phyloP scores from a whole-genome alignment of 768 basidiomycete genomes.

The Rhodocollybia butyracea region DNA sequence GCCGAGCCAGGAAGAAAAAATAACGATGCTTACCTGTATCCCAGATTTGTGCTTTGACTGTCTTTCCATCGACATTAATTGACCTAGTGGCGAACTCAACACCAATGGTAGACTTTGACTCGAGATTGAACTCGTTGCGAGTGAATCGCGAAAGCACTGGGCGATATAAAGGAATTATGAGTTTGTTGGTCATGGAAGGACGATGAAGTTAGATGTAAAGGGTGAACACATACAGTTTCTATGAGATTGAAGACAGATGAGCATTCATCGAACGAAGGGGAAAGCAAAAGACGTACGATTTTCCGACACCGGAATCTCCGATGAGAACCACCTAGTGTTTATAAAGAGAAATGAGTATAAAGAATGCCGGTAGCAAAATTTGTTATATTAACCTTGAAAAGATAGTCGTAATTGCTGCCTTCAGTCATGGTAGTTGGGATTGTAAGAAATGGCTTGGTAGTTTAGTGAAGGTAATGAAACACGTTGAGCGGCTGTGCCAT shows the following conservation, averaged over 20 bases:
- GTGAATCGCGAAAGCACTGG: constrained; percentile 99
- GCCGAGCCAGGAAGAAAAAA: neutral
- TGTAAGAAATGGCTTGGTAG: constrained; percentile 7
- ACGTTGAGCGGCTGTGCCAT: too few relatives aligned
- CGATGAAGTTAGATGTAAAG: neutral
- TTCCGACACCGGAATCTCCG: constrained; percentile 98
- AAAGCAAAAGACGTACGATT: constrained; percentile 73
- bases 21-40: constrained; percentile 75
- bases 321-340: constrained; percentile 88
- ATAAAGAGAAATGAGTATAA: constrained; percentile 3
- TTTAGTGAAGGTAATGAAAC: constrained; percentile 7
- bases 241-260: constrained; percentile 3
- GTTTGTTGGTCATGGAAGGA: constrained; percentile 8
- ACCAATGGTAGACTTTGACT: constrained; percentile 98
- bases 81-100: constrained; percentile 98
- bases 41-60: constrained; percentile 98
- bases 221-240: constrained; percentile 30
- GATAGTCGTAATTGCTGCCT: constrained; percentile 95
- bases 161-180: neutral
- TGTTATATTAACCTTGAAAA: constrained; percentile 79
- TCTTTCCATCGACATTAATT: constrained; percentile 94
- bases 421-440: constrained; percentile 67
- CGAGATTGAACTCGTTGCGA: constrained; percentile 98
- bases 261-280: constrained; percentile 2
- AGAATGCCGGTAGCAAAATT: constrained; percentile 3